Conservation (phyloP, 805 yeast genomes). For the Pichia nakasei region DNA sequence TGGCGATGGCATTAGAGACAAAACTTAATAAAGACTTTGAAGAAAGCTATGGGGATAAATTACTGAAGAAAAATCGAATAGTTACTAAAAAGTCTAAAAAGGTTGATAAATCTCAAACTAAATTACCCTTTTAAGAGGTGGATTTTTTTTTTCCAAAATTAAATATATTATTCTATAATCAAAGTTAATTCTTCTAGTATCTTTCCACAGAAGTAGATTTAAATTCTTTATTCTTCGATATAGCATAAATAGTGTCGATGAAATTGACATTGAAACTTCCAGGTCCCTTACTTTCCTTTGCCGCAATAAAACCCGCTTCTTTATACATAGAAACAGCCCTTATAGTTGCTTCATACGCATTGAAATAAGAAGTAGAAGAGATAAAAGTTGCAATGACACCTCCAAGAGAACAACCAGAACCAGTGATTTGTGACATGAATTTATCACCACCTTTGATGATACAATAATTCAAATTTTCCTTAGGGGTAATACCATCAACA, state of each 20-base stretch:
- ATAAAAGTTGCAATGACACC: constrained; percentile 54
- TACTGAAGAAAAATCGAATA: not conserved
- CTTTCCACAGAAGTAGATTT: not conserved
- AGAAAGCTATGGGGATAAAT: not conserved
- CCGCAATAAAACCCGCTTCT: constrained; percentile 51
- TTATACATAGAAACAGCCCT: constrained; percentile 54
- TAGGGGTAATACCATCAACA: constrained; percentile 33
- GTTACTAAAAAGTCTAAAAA: not conserved
- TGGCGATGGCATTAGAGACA: constrained; percentile 17
- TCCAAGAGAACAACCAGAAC: constrained; percentile 79
- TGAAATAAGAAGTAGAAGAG: constrained; percentile 33
- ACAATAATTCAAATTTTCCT: constrained; percentile 8
- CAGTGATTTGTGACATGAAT: constrained; percentile 63
- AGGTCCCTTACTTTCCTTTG: constrained; percentile 35
- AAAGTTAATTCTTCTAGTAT: too few species aligned
- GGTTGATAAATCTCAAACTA: constrained; percentile 3
- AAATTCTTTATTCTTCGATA: not conserved
- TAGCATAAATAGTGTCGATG: constrained; percentile 32
- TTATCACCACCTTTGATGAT: constrained; percentile 48
- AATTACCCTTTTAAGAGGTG: constrained; percentile 7
- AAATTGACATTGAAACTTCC: constrained; percentile 44
- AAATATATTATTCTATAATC: too few species aligned
- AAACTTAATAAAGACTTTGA: constrained; percentile 13
- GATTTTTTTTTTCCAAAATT: too few species aligned
- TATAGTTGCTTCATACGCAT: constrained; percentile 38